Percentiles rank a stretch among this genome's conserved stretches.
Evolutionary conservation across 1,284 basidiomycete species (phyloP).

Genomic region (Ustilago tritici): DNA sequence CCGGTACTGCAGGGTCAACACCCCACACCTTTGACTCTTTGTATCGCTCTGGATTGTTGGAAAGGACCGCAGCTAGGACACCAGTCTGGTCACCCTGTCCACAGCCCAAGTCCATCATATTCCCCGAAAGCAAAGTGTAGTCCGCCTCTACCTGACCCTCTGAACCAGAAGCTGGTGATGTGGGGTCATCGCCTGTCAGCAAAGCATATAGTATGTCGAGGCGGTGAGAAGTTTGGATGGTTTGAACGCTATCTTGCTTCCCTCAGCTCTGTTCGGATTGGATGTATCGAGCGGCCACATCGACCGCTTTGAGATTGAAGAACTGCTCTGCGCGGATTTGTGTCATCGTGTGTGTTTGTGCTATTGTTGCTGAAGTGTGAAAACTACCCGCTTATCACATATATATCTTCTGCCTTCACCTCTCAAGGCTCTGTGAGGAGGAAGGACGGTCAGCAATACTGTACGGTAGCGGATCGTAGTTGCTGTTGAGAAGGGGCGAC

Average conservation of each 20-base stretch:
- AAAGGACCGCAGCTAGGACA: conserved; percentile 12
- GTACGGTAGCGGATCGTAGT: neutral
- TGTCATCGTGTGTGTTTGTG: conserved; percentile 9
- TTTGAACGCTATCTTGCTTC: conserved; percentile 17
- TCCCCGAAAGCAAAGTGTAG: conserved; percentile 11
- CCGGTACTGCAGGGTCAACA: conserved; percentile 19
- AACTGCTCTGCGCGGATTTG: conserved; percentile 21
- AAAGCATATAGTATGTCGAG: conserved; percentile 31
- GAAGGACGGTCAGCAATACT: neutral
- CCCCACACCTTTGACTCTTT: conserved; percentile 8
- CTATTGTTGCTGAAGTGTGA: neutral
- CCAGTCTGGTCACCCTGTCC: conserved; percentile 35
- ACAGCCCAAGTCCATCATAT: conserved; percentile 32
- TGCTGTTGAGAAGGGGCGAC: neutral
- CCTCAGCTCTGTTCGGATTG: conserved; percentile 14
- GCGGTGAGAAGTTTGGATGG: conserved; percentile 29
- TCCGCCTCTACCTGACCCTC: neutral
- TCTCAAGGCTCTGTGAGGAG: neutral
- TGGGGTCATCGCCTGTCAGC: conserved; percentile 23
- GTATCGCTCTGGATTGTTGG: neutral
- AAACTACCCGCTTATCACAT: neutral
- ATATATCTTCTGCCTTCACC: neutral
- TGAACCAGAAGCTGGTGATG: neutral
- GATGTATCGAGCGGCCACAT: conserved; percentile 19
- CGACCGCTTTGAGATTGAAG: conserved; percentile 18